Base-by-base conservation (phyloP, 2,329 filamentous ascomycete genomes). In the Pseudocercospora macadamiae region DNA sequence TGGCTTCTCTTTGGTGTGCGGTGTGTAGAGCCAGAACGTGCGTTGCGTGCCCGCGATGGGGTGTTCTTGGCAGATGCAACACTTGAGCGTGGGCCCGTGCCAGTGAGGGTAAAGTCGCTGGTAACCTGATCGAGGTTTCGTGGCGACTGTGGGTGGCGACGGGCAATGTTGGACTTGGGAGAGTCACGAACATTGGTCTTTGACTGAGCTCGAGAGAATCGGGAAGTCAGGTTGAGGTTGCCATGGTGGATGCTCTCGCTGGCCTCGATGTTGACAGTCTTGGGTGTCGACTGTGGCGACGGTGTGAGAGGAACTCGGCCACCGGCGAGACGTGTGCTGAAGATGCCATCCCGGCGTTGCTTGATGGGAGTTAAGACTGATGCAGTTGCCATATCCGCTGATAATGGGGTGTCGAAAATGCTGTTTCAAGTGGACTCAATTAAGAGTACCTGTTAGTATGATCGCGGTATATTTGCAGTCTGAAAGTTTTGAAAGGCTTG, bases 101-200 rank as follows among this genome's bases (percentile, higher is more conserved):
- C 92, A 53, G 90, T 91, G 69, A 99, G 82, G 16, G 90, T 86
- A 82, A 93, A 97, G 74, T 99, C 93, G 37, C 93, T 97, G 30
- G 96, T 88, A 66, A 91, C 92, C 37, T 96, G 85, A 76, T 97
- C 93, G 36, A 97, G 84, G 75, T 89, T 91, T 70, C 90, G 89
- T 18, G 93, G 93, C 42, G 91, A 93, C 59, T 87, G 60, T 49
- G 69, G 62, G 57, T 86, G 84, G 39, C 80, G 79, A 65, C 87
- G 86, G 66, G 89, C 90, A 75, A 97, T 97, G 82, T 97, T 97
- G 60, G 93, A 97, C 82, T 97, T 97, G 73, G 93, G 92, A 2
- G 93, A 97, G 73, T 95, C 90, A 51, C 90, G 89, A 75, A 90
- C 88, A 37, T 84, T 80, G 37, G 82, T 79, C 79, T 87, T 89